Percentiles rank a stretch among this genome's conserved stretches.
Evolutionary conservation across 257 asterid species (phyloP).

Genomic region (Eustoma russellianum): DNA sequence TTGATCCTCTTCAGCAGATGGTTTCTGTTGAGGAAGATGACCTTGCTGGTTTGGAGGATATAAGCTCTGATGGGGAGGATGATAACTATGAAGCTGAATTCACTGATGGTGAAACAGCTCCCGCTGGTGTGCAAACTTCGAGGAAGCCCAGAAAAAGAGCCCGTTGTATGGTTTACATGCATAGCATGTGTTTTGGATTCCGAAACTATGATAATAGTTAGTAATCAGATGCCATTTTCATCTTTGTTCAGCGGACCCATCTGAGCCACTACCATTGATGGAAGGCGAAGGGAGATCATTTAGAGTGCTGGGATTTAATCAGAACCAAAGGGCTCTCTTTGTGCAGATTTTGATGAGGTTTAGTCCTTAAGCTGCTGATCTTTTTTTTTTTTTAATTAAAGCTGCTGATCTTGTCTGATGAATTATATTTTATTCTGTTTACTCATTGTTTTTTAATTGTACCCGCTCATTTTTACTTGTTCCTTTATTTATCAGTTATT

Average conservation of each 20-base stretch:
- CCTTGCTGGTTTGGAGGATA: slow-evolving; percentile 95
- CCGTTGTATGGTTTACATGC: slow-evolving; percentile 52
- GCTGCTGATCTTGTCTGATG: slow-evolving; percentile 7
- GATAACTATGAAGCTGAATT: slow-evolving; percentile 91
- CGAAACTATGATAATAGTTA: slow-evolving; percentile 1
- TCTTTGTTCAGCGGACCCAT: slow-evolving; percentile 40
- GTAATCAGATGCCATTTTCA: slow-evolving; percentile 12
- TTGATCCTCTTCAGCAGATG: slow-evolving; percentile 47
- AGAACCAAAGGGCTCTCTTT: slow-evolving; percentile 74
- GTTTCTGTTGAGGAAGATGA: slow-evolving; percentile 93
- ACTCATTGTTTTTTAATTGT: neutral
- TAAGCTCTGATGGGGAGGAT: slow-evolving; percentile 90
- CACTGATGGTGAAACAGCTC: slow-evolving; percentile 72
- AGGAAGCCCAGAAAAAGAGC: slow-evolving; percentile 57
- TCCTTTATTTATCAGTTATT: too few relatives aligned
- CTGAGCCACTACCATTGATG: slow-evolving; percentile 81
- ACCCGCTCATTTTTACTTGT: neutral
- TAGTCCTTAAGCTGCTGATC: slow-evolving; percentile 13
- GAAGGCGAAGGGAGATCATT: slow-evolving; percentile 94
- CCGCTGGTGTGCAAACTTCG: slow-evolving; percentile 49
- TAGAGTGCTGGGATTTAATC: slow-evolving; percentile 85
- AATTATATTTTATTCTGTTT: slow-evolving; percentile 8
- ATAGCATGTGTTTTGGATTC: neutral
- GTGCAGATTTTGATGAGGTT: slow-evolving; percentile 93
- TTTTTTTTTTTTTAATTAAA: too few relatives aligned